Evolutionary conservation across 2,329 filamentous ascomycete species (phyloP), one percentile per base, ranked within the genome.

Genomic region (Fusarium sp.): DNA sequence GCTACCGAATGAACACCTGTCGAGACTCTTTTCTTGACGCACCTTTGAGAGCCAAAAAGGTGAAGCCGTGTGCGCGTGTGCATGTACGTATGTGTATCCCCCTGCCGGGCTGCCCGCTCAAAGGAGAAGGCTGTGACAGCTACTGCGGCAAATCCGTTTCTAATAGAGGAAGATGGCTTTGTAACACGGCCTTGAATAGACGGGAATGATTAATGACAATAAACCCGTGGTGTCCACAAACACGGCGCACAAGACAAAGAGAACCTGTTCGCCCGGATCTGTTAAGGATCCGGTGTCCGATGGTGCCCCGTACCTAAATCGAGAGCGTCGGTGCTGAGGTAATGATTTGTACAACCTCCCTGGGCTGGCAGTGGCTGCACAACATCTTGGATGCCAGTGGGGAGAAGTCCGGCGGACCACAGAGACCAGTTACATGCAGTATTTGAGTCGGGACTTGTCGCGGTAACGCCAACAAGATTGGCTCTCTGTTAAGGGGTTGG

Each of bases 401-500:
- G 23, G 60, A 11, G 10, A 3, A 3, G 5, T 75, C 58, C 76
- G 76, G 76, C 64, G 54, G 65, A 60, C 75, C 67, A 63, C 52
- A 79, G 63, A 59, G 61, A 58, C 62, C 62, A 8, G 67, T 66
- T 79, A 79, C 76, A 45, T 68, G 74, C 74, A 67, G 63, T 65
- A 71, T 60, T 56, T 63, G 43, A 34, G 27, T 45, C 60, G 56
- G 67, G 52, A 71, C 70, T 75, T 62, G 54, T 71, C 62, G 57
- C 64, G 30, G 68, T 67, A 73, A 72, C 61, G 68, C 72, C 50
- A 76, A 77, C 35, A 76, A 78, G 68, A 78, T 79, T 77, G 71
- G 70, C 64, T 50, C 41, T 43, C n/a, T 72, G 68, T 73, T 78
- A 78, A 79, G 77, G 77, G 77, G 77, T 43, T 72, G 74, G 68